These are phyloP conservation scores for Bonia amplexicaulis DNA, from an alignment of 176 grass and related monocot genomes.

Conservation along the genomic window DNA sequence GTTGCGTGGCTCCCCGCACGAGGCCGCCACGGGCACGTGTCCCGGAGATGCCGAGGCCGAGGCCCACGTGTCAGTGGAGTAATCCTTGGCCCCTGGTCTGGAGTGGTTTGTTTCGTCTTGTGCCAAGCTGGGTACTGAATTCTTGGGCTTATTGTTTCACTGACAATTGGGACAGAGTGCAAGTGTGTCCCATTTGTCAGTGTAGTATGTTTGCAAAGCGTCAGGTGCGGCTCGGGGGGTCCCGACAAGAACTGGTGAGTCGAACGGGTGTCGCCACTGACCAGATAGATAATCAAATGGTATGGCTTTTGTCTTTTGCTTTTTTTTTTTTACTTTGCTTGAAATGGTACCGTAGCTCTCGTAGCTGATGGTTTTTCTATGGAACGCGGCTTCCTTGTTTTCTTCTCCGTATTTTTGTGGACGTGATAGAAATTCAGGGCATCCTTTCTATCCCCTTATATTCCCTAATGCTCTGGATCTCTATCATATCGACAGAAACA, in stretches of 20 bases:
- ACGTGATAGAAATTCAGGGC: no score
- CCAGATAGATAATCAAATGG: neutral
- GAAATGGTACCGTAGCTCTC: no score
- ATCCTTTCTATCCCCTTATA: no score
- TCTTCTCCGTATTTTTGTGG: no score
- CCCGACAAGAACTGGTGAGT: constrained; percentile 19
- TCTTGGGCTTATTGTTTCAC: neutral
- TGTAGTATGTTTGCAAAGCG: fast-evolving
- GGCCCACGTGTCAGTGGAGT: neutral
- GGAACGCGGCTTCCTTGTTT: no score
- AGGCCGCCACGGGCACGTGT: constrained; percentile 31
- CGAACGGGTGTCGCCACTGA: constrained; percentile 25
- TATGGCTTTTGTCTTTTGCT: no score
- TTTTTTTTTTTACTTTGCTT: no score
- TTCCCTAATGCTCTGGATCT: no score
- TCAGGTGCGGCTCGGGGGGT: neutral
- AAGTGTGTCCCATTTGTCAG: fast-evolving
- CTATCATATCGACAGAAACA: no score
- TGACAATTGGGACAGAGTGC: fast-evolving
- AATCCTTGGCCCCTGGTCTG: neutral
- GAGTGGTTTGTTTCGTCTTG: neutral
- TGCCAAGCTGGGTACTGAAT: neutral
- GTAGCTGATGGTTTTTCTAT: no score
- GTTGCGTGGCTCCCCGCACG: constrained; percentile 15
- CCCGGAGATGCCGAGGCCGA: neutral